Base-by-base conservation (phyloP, 345 rosid genomes). In the Mangifera indica region DNA sequence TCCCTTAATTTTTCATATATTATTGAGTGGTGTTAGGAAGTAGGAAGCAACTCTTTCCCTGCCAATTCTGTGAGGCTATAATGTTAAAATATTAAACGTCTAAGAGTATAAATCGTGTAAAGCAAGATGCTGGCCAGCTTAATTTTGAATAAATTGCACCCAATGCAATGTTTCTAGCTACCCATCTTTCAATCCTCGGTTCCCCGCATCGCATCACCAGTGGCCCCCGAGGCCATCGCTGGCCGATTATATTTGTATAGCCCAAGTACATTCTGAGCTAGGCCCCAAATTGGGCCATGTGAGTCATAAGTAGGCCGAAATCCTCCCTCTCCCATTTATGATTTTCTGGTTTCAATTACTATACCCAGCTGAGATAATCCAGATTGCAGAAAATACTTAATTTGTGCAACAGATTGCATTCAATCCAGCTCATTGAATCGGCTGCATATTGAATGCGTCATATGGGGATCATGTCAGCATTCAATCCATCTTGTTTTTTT, bases 391-490 rank as follows among this genome's bases (percentile, higher is more conserved):
- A 26, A 34, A 65, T 3, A 65, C 20, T 73, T 65, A 26, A 56
- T 26, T 25, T 4, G 14, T 56, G 76, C 45, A 56, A 57, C 71
- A 65, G 49, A 10, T 56, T 45, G 64, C 71, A 46, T 66, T 65
- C 46, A 20, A 32, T 29, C 13, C 18, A 56, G 60, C 37, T 37
- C 9, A 37, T 37, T 37, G 42, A 37, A 37, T 37, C 42, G 42
- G 42, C 42, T 37, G 42, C 42, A 37, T 37, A 37, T 37, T 6
- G 5, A 37, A 37, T 29, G 32, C 32, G 3, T 29, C 32, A 29
- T 29, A 29, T 29, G 32, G 32, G 32, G 32, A 29, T 29, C 32
- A 3, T 29, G 32, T 3, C 32, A 1, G 32, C 5, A 37, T 37
- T 37, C 40, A 37, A 6, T 37, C 40, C 40, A 37, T 37, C 5